A percentile compares a stretch with the other conserved stretches of the same genome.
These are phyloP conservation scores for Nitzschia palea DNA, from an alignment of 108 stramenopile genomes.

Conservation along the genomic window DNA sequence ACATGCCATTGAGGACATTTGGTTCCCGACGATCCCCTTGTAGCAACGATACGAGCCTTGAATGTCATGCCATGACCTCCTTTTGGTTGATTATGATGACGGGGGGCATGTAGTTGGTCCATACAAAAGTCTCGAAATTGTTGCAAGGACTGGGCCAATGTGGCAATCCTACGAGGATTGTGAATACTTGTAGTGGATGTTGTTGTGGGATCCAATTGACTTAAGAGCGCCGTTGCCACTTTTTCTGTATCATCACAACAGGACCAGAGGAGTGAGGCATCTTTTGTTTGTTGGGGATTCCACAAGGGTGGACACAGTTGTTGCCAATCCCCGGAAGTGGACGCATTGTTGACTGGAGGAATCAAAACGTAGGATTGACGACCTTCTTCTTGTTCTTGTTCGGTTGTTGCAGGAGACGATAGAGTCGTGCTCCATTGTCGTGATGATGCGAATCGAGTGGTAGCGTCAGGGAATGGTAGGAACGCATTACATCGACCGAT, in stretches of 20 bases:
- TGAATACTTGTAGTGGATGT: background rate
- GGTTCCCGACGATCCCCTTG: constrained; percentile 45
- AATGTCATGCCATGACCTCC: constrained; percentile 10
- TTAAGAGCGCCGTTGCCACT: background rate
- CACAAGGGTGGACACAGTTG: background rate
- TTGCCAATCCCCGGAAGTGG: too few relatives aligned
- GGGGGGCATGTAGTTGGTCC: background rate
- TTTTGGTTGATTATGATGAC: background rate
- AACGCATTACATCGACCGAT: too few relatives aligned
- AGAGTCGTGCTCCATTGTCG: too few relatives aligned
- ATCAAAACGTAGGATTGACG: too few relatives aligned
- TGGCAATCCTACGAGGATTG: background rate
- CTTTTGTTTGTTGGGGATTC: background rate
- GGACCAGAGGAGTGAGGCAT: background rate
- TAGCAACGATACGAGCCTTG: constrained; percentile 59
- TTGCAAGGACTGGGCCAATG: background rate
- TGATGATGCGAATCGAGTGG: too few relatives aligned
- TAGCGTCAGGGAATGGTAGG: too few relatives aligned
- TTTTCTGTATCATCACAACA: constrained; percentile 1
- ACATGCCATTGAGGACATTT: constrained; percentile 75
- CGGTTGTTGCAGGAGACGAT: too few relatives aligned
- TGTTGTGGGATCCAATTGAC: background rate
- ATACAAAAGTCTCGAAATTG: constrained; percentile 9
- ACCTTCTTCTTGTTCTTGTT: too few relatives aligned
- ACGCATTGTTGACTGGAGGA: too few relatives aligned